Evolutionary conservation across 495 filamentous ascomycete genomes (phyloP).

Genomic region (Penicillium canescens): DNA sequence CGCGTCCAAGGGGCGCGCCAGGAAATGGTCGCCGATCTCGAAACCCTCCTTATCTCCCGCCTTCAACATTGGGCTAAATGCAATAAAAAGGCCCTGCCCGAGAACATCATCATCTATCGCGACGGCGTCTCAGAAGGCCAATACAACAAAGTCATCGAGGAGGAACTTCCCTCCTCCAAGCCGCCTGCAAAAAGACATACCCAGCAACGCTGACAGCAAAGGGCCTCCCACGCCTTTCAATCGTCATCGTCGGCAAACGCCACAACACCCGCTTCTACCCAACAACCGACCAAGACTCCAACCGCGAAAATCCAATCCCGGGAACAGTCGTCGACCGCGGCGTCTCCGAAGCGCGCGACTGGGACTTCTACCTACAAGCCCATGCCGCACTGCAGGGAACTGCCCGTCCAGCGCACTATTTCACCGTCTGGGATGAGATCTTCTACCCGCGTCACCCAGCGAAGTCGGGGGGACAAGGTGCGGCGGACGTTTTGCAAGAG

Average conservation of each 20-base stretch:
- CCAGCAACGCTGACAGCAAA: slow-evolving; percentile 39
- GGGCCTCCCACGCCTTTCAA: slow-evolving; percentile 51
- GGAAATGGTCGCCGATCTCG: slow-evolving; percentile 41
- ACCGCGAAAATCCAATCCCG: slow-evolving; percentile 60
- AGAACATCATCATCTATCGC: slow-evolving; percentile 82
- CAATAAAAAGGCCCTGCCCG: slow-evolving; percentile 54
- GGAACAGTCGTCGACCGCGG: slow-evolving; percentile 88
- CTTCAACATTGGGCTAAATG: slow-evolving; percentile 57
- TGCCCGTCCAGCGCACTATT: slow-evolving; percentile 76
- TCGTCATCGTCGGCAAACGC: slow-evolving; percentile 69
- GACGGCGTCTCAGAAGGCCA: slow-evolving; percentile 92
- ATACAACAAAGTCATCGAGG: slow-evolving; percentile 58
- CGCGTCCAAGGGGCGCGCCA: slow-evolving; percentile 25
- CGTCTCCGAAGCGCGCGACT: slow-evolving; percentile 71
- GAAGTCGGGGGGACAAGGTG: slow-evolving; percentile 27
- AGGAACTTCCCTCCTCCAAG: slow-evolving; percentile 57
- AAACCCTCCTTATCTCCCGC: slow-evolving; percentile 57
- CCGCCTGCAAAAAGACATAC: slow-evolving; percentile 59
- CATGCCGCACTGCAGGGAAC: slow-evolving; percentile 86
- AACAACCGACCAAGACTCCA: slow-evolving; percentile 46
- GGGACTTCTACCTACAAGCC: slow-evolving; percentile 88
- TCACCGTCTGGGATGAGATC: slow-evolving; percentile 74
- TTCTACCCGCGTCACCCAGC: slow-evolving; percentile 43
- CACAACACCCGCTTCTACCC: slow-evolving; percentile 91
- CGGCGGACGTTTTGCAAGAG: slow-evolving; percentile 61